A percentile compares a stretch with the other conserved stretches of the same genome.
Evolutionary conservation across 441 rosid genomes (phyloP).

Genomic region (Gossypium schwendimanii): DNA sequence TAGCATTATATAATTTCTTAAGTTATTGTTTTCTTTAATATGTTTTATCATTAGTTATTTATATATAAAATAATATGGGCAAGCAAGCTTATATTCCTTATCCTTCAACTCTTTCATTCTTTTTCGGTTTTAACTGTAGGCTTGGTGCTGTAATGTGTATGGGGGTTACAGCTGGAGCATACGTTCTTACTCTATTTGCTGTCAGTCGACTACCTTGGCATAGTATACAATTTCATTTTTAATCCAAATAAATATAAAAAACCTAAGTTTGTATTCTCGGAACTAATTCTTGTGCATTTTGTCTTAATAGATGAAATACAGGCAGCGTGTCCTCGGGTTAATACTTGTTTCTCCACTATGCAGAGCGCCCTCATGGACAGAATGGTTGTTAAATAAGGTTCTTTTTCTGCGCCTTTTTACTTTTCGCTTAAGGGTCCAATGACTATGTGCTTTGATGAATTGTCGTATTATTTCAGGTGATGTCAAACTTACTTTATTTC

Average conservation of each 20-base stretch:
- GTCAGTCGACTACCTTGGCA: conserved; percentile 36
- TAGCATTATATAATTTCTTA: neutral
- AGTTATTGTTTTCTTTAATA: neutral
- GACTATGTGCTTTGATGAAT: conserved; percentile 10
- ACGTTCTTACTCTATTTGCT: conserved; percentile 79
- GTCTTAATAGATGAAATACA: conserved; percentile 64
- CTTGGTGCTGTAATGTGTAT: conserved; percentile 93
- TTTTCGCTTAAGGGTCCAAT: neutral
- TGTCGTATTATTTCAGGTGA: conserved; percentile 42
- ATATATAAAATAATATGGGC: neutral
- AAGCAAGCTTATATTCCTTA: conserved; percentile 3
- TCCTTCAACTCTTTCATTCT: neutral
- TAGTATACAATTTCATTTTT: neutral
- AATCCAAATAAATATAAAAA: neutral
- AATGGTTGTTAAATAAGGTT: conserved; percentile 93
- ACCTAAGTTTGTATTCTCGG: neutral
- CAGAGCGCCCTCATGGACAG: conserved; percentile 91
- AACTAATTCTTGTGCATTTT: neutral
- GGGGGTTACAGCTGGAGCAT: conserved; percentile 97
- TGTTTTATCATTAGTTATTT: neutral
- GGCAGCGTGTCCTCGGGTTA: conserved; percentile 79
- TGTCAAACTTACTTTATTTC: conserved; percentile 74
- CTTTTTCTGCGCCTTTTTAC: conserved; percentile 14
- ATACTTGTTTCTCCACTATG: conserved; percentile 88
- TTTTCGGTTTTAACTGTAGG: conserved; percentile 27